These are phyloP conservation scores for Diplocarpon rosae DNA, from an alignment of 2,329 filamentous ascomycete species.

Conservation along the genomic window DNA sequence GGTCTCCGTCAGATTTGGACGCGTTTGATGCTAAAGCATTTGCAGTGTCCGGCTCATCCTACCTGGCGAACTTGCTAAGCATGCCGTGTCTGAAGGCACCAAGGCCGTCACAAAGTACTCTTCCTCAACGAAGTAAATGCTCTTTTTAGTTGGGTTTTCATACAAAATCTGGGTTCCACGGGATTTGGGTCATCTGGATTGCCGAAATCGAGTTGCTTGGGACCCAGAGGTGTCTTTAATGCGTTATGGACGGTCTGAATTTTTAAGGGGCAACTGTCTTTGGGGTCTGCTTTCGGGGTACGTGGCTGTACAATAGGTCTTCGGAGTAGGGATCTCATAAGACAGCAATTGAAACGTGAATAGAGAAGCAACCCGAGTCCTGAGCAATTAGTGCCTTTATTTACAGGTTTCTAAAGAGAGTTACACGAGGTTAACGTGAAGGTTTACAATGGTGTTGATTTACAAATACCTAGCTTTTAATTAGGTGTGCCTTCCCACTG, in stretches of 20 bases:
- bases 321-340: constrained; percentile 27
- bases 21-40: not conserved
- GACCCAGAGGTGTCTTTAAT: constrained; percentile 41
- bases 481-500: too few species aligned
- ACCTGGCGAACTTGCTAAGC: constrained; percentile 97
- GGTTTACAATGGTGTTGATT: too few species aligned
- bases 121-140: constrained; percentile 89
- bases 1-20: constrained; percentile 24
- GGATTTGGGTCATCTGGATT: constrained; percentile 32
- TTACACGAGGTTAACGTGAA: too few species aligned
- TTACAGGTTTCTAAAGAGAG: too few species aligned
- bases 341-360: constrained; percentile 25
- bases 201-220: constrained; percentile 22
- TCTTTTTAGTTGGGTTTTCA: constrained; percentile 43
- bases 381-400: too few species aligned
- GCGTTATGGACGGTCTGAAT: constrained; percentile 62
- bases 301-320: constrained; percentile 58
- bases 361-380: constrained; percentile 6
- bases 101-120: constrained; percentile 99
- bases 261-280: constrained; percentile 56
- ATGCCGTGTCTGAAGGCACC: constrained; percentile 97
- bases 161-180: constrained; percentile 40
- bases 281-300: constrained; percentile 57
- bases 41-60: constrained; percentile 82
- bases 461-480: too few species aligned